Base-by-base conservation (phyloP, 345 rosid genomes). In the Eutrema heterophyllum region DNA sequence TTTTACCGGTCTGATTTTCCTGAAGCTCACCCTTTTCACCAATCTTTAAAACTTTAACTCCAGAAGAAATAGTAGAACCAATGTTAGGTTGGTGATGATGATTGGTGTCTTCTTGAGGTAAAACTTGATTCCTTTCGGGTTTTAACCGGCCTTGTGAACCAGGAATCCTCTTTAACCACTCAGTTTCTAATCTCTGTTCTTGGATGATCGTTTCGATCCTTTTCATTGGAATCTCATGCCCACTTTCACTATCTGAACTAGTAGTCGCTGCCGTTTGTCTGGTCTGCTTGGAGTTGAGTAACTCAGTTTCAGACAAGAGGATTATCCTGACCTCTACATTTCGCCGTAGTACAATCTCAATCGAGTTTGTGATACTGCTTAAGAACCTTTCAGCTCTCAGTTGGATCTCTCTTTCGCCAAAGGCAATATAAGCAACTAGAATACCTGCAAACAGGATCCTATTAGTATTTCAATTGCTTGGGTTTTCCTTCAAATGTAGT, bases 301-400 rank as follows among this genome's bases (percentile, higher is more conserved):
- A 79, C 68, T 77, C 85, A 5, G 83, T 80, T 78, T 81, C 84
- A 15, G 91, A 77, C 67, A 87, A 77, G 79, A 86, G 86, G 60
- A 95, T 79, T 43, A 87, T 85, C 84, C 89, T 86, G 61, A 92
- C 91, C 77, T 95, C 97, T 21, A 95, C 94, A 67, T 84, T 92
- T 60, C 84, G 83, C 63, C 85, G 81, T 75, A 92, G 53, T 26
- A 95, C 91, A 62, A 80, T 85, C 81, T 95, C 99, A 71, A 95
- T 84, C 10, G 97, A 86, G 76, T 95, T 92, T 69, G 96, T 95
- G 64, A 95, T 88, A 53, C 97, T 95, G 83, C 96, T 95, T 80
- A 90, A 59, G 79, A 92, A 95, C 82, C 99, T 86, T 74, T 92
- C 97, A 58, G 86, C 93, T 78, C 97, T 88, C 56, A 78, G 57